Evolutionary conservation across 306 rosid genomes (phyloP).

Genomic region (Lathyrus sativus): DNA sequence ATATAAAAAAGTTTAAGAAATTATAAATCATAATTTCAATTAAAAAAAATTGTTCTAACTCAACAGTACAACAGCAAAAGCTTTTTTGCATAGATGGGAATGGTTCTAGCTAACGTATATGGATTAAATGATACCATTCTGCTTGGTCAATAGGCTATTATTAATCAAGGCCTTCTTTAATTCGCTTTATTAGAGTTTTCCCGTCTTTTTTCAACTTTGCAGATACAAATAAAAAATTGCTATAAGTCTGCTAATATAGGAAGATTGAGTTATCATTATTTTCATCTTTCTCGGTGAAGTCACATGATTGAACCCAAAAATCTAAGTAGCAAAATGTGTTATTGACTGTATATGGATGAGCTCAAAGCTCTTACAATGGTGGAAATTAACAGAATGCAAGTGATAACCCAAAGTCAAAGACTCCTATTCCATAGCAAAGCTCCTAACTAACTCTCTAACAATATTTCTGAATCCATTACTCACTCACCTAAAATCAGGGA

Average conservation of each 20-base stretch:
- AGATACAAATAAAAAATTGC: not conserved
- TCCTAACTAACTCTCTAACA: no score
- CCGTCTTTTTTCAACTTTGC: not conserved
- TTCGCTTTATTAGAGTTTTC: not conserved
- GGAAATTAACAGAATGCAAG: no score
- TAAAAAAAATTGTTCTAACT: not conserved
- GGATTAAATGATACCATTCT: not conserved
- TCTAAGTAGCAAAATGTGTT: no score
- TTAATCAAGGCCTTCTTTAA: not conserved
- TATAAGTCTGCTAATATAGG: not conserved
- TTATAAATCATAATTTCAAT: not conserved
- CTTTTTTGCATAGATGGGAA: not conserved
- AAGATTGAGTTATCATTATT: not conserved
- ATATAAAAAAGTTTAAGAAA: not conserved
- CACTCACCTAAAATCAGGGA: no score
- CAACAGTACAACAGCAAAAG: slow-evolving; percentile 9
- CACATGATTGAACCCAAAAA: not conserved
- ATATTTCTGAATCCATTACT: no score
- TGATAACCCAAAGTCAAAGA: no score
- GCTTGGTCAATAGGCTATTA: not conserved
- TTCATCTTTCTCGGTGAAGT: not conserved
- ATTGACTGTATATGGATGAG: no score
- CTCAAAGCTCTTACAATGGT: no score
- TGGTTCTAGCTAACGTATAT: not conserved
- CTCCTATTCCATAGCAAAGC: no score